These are phyloP conservation scores for Kernera saxatilis DNA, from an alignment of 345 rosid species.

Conservation along the genomic window DNA sequence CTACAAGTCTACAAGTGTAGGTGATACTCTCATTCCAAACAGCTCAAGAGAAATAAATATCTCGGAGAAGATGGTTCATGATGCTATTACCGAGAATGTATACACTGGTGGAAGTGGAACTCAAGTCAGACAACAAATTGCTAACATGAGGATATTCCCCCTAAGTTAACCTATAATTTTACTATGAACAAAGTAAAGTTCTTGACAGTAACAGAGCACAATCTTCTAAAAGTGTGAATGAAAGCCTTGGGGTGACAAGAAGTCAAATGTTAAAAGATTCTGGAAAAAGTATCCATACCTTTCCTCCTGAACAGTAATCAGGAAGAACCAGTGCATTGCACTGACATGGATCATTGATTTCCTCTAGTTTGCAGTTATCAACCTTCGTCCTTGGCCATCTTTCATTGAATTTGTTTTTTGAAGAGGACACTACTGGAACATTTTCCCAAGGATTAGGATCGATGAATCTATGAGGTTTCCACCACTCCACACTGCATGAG, in stretches of 20 bases:
- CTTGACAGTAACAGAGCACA: not conserved
- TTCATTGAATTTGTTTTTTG: not conserved
- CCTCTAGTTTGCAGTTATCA: slow-evolving; percentile 3
- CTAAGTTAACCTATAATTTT: not conserved
- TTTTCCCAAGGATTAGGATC: slow-evolving; percentile 25
- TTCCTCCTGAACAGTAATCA: slow-evolving; percentile 17
- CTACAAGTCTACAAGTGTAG: not conserved
- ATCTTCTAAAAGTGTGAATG: not conserved
- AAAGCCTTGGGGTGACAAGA: not conserved
- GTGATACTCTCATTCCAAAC: not conserved
- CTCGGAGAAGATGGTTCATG: not conserved
- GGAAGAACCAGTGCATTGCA: slow-evolving; percentile 34
- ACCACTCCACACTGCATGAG: slow-evolving; percentile 36
- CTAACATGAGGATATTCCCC: not conserved
- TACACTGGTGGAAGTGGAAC: no score
- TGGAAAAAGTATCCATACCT: slow-evolving; percentile 22
- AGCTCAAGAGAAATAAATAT: not conserved
- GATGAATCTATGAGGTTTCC: slow-evolving; percentile 26
- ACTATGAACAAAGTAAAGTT: not conserved
- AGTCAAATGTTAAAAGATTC: not conserved
- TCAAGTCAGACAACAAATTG: not conserved
- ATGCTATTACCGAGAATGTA: not conserved
- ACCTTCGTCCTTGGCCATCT: slow-evolving; percentile 5
- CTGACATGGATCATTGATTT: slow-evolving; percentile 31
- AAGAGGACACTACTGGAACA: slow-evolving; percentile 28